Conservation (phyloP, 495 filamentous ascomycete genomes). For the Staphylotrichum tortipilum region DNA sequence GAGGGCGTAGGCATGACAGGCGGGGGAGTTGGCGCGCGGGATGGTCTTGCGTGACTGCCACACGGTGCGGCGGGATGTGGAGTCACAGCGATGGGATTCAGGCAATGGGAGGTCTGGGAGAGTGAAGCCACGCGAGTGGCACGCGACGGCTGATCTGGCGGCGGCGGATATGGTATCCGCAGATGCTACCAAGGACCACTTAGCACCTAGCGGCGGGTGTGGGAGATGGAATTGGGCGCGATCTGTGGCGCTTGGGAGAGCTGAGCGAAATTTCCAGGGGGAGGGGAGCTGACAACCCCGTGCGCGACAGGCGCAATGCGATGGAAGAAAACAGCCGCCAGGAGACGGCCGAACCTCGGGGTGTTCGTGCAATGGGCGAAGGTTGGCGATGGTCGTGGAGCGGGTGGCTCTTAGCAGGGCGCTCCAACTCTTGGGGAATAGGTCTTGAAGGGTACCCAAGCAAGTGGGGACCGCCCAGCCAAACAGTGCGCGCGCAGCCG, state of each 20-base stretch:
- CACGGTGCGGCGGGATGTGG: background rate
- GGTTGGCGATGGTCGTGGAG: slow-evolving; percentile 9
- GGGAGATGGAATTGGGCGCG: background rate
- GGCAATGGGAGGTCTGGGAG: background rate
- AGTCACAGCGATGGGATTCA: background rate
- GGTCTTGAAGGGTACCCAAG: too few species aligned
- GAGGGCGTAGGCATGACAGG: slow-evolving; percentile 45
- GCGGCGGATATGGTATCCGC: too few species aligned
- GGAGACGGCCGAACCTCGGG: background rate
- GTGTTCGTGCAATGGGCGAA: background rate
- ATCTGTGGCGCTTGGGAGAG: background rate
- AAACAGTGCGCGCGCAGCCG: too few species aligned
- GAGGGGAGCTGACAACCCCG: background rate
- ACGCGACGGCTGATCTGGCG: too few species aligned
- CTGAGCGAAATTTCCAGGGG: background rate
- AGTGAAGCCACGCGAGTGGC: too few species aligned
- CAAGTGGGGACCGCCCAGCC: too few species aligned
- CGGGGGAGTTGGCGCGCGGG: background rate
- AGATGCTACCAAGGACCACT: too few species aligned
- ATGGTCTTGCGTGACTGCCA: background rate
- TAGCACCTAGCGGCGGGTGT: background rate
- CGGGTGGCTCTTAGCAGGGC: too few species aligned
- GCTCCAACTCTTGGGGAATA: too few species aligned
- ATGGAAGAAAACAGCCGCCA: background rate
- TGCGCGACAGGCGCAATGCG: slow-evolving; percentile 2